These are phyloP conservation scores for Tuber indicum DNA, from an alignment of 495 filamentous ascomycete species.

Conservation along the genomic window DNA sequence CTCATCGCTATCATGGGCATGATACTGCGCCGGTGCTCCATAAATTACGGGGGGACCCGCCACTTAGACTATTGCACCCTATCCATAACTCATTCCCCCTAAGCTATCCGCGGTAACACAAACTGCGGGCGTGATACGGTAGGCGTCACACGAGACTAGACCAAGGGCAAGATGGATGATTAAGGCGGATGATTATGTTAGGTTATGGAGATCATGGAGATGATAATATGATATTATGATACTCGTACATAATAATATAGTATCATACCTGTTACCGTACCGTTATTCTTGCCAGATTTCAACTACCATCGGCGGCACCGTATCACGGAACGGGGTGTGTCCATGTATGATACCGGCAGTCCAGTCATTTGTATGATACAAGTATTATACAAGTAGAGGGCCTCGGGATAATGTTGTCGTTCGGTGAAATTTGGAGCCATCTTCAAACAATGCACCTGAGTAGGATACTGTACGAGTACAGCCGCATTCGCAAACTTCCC, in stretches of 20 bases:
- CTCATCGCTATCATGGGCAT: neutral
- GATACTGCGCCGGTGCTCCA: neutral
- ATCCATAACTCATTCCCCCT: neutral
- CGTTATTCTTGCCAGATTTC: no score
- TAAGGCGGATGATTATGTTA: neutral
- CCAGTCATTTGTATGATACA: neutral
- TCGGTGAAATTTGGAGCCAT: neutral
- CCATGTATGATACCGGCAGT: neutral
- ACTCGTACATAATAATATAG: no score
- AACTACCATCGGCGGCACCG: neutral
- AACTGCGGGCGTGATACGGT: neutral
- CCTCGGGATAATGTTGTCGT: neutral
- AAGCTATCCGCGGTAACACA: neutral
- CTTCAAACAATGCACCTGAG: neutral
- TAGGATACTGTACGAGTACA: no score
- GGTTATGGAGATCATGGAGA: neutral
- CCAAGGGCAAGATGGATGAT: neutral
- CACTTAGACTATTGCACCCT: neutral
- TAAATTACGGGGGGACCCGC: neutral
- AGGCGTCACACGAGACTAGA: neutral
- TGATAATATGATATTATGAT: no score
- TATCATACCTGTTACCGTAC: no score
- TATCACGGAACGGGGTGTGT: neutral
- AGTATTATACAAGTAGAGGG: neutral
- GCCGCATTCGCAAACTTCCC: no score